phyloP scores from a whole-genome alignment of 768 basidiomycete genomes.

The Termitomyces sp. region DNA sequence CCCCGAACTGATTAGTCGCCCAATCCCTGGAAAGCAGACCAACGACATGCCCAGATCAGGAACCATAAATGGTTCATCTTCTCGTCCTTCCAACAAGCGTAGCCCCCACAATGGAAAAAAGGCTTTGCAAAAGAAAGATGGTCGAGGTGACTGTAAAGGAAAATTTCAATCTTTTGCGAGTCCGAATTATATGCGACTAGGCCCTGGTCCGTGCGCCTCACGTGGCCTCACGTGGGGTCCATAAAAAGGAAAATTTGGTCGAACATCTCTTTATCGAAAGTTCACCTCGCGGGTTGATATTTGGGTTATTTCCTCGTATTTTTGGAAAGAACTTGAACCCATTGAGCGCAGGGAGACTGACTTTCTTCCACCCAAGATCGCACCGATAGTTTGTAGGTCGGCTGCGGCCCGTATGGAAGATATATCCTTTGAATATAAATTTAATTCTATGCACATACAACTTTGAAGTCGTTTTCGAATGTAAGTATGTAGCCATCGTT shows the following conservation, averaged over 20 bases:
- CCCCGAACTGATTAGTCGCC: conserved; percentile 72
- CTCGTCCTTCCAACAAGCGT: conserved; percentile 35
- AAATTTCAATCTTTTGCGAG: not conserved
- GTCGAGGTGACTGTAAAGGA: conserved; percentile 19
- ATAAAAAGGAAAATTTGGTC: not conserved
- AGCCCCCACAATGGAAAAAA: conserved; percentile 9
- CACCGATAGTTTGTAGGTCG: conserved; percentile 41
- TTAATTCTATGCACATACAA: not conserved
- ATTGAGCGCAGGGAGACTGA: conserved; percentile 52
- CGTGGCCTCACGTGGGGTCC: not conserved
- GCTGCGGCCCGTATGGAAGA: conserved; percentile 66
- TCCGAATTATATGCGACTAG: conserved; percentile 20
- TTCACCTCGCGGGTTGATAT: conserved; percentile 72
- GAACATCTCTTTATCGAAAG: conserved; percentile 49
- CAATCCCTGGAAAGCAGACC: conserved; percentile 42
- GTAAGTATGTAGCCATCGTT: too few relatives aligned
- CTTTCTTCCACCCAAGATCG: conserved; percentile 69
- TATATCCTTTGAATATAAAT: conserved; percentile 23
- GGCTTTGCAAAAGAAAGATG: conserved; percentile 10
- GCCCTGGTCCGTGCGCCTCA: conserved; percentile 53
- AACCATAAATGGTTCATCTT: conserved; percentile 31
- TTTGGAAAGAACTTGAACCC: conserved; percentile 52
- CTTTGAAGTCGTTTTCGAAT: too few relatives aligned
- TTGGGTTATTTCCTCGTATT: conserved; percentile 48
- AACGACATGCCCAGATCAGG: conserved; percentile 74